These are phyloP conservation scores for Trichoderma koningii DNA, from an alignment of 2,329 filamentous ascomycete genomes.

Conservation along the genomic window DNA sequence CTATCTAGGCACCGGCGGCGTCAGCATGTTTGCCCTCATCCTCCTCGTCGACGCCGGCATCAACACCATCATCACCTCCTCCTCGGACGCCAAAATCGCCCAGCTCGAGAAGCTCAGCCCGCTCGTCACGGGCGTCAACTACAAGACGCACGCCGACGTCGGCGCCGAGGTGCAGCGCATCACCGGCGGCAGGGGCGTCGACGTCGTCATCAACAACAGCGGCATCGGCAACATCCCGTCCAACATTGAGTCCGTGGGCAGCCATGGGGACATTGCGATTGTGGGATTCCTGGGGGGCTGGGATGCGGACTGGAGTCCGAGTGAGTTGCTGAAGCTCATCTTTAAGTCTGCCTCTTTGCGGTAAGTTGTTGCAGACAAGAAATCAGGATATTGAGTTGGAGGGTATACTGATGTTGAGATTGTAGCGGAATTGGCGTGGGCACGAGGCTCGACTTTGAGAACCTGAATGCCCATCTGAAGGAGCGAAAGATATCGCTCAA, in stretches of 20 bases:
- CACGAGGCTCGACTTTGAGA: neutral
- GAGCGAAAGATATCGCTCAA: conserved; percentile 2
- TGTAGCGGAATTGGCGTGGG: neutral
- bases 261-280: neutral
- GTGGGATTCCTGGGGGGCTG: neutral
- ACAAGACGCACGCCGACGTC: neutral
- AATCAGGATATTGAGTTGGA: neutral
- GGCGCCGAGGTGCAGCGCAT: neutral
- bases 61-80: conserved; percentile 10
- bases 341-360: neutral
- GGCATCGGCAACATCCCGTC: neutral
- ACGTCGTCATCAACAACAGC: neutral
- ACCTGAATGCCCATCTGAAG: neutral
- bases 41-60: conserved; percentile 12
- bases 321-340: neutral
- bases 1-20: neutral
- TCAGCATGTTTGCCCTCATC: conserved; percentile 6
- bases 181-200: conserved; percentile 5
- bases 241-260: neutral
- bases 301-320: neutral
- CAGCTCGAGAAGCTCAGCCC: conserved; percentile 1
- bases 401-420: neutral
- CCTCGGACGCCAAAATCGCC: neutral
- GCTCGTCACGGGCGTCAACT: neutral
- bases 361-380: too few species aligned